These are phyloP conservation scores for Curvularia spicifera DNA, from an alignment of 2,329 filamentous ascomycete genomes.

Conservation along the genomic window DNA sequence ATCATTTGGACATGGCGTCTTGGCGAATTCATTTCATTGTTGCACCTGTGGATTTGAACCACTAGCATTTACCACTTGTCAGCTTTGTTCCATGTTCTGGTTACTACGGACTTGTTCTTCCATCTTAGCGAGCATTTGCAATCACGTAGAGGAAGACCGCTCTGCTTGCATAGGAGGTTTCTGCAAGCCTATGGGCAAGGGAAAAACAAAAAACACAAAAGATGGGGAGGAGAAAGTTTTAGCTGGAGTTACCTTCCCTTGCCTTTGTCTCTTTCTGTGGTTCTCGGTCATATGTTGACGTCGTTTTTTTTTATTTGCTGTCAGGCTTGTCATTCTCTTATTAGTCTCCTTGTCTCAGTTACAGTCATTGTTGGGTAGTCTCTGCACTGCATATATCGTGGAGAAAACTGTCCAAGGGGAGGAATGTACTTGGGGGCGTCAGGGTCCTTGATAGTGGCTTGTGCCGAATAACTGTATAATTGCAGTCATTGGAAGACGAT, in stretches of 20 bases:
- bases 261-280: conserved; percentile 37
- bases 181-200: conserved; percentile 32
- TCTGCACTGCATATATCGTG: conserved; percentile 24
- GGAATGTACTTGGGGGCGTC: conserved; percentile 37
- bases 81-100: conserved; percentile 51
- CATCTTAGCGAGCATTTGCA: conserved; percentile 52
- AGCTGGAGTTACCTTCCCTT: conserved; percentile 38
- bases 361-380: conserved; percentile 18
- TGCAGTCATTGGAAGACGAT: conserved; percentile 40
- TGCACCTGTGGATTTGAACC: conserved; percentile 45
- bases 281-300: conserved; percentile 28
- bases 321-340: conserved; percentile 26
- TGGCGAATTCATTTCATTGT: conserved; percentile 48
- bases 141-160: conserved; percentile 41
- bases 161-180: conserved; percentile 24
- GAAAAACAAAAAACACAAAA: conserved; percentile 23
- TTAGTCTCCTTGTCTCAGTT: conserved; percentile 33
- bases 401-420: conserved; percentile 21
- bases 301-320: conserved; percentile 27
- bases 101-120: conserved; percentile 51
- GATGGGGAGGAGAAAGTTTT: conserved; percentile 26
- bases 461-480: conserved; percentile 28
- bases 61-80: conserved; percentile 52
- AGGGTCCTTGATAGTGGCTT: conserved; percentile 33
- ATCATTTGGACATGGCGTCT: conserved; percentile 51